A percentile compares a stretch with the other conserved stretches of the same genome.
Conservation (phyloP, 2,329 filamentous ascomycete genomes). For the Fusarium mexicanum region DNA sequence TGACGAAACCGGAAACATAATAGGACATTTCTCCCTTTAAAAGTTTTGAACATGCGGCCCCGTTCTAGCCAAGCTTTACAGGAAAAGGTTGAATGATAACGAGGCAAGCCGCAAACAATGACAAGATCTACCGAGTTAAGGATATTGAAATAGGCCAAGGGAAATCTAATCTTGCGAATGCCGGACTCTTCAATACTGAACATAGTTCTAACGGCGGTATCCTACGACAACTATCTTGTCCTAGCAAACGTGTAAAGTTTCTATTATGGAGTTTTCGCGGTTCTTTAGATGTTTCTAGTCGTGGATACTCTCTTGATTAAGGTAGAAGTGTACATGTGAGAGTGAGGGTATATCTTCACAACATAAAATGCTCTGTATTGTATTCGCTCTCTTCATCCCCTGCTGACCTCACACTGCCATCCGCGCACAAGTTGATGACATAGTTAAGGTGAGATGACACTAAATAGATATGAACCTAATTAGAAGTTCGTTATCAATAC, state of each 20-base stretch:
- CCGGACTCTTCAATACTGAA: not conserved
- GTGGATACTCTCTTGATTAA: no score
- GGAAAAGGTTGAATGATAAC: not conserved
- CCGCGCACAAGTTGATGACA: not conserved
- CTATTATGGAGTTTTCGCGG: no score
- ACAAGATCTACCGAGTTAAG: no score
- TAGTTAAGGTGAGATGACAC: no score
- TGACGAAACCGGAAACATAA: not conserved
- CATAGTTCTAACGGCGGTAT: not conserved
- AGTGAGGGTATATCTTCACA: not conserved
- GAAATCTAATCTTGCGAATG: not conserved
- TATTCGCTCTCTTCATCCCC: no score
- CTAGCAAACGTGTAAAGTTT: not conserved
- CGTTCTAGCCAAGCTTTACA: not conserved
- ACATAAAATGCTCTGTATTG: not conserved
- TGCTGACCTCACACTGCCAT: not conserved
- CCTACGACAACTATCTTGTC: not conserved
- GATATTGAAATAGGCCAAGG: accelerated
- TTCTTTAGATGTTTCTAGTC: accelerated
- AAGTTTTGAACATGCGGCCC: not conserved
- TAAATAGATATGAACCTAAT: not conserved
- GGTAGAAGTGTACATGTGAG: not conserved
- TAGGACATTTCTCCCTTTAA: not conserved
- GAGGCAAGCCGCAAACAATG: not conserved
- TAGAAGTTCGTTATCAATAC: not conserved